Base-by-base conservation (phyloP, 1,139 yeast species). In the Taphrina betulina region DNA sequence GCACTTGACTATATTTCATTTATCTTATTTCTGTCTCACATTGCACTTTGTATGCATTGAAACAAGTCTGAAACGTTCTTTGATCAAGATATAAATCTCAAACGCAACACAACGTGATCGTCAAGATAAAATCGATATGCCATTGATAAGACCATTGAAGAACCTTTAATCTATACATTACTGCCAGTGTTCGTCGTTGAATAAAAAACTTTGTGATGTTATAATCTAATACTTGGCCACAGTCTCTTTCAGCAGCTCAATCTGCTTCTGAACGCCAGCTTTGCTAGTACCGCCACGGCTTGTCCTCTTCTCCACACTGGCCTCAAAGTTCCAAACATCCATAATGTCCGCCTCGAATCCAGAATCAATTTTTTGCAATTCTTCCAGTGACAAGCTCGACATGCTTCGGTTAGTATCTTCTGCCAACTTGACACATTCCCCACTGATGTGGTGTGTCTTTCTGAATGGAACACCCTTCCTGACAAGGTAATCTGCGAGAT, bases 401-500 rank as follows among this genome's bases (percentile, higher is more conserved):
- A 74, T 92, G 41, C 96, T 96, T 3, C 83, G 74, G 34, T 78
- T 78, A 62, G 76, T 73, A 61, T 80, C 88, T 73, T 92, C 99
- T 4, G 98, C 96, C 53, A 74, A 71, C 64, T 95, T 82, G 53
- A 92, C 99, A 73, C 96, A 92, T 70, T 88, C 96, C 57, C 99
- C 99, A 3, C 96, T 88, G 61, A 92, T 90, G 71, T 92, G 97
- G 71, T 92, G 99, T 1, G 98, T 92, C 74, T 92, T 97, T 76
- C 99, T 87, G 75, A 92, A 92, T 58, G 98, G 98, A 62, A 92
- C 98, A 57, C 98, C 98, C 71, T 85, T 89, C 75, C 96, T 83
- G 57, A 92, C 99, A 64, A 92, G 78, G 72, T 92, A 92, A 71
- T 92, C 99, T 40, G 99, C 99, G 65, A 92, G 78, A 70, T 92